Percentiles rank a stretch among this genome's conserved stretches.
Conservation (phyloP, 179 eudicot genomes). For the Amaranthus tricolor region DNA sequence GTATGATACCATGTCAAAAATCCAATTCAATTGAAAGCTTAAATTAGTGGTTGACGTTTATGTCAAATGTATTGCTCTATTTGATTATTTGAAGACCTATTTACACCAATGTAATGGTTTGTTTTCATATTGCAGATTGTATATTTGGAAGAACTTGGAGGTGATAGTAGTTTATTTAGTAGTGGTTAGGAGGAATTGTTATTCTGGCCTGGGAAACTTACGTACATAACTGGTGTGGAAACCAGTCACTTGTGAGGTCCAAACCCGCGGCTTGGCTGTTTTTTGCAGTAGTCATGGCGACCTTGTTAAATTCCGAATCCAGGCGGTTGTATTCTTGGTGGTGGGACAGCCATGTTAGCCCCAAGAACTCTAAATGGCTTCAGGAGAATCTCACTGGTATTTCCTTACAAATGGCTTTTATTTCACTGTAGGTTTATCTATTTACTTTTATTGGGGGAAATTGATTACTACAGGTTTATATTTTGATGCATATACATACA, state of each 20-base stretch:
- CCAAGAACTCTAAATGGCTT: conserved; percentile 94
- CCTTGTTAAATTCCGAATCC: conserved; percentile 60
- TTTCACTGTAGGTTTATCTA: neutral
- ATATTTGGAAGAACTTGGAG: neutral
- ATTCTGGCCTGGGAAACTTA: conserved; percentile 51
- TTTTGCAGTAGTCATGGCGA: conserved; percentile 60
- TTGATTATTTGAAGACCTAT: too few species aligned
- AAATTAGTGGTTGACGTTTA: too few species aligned
- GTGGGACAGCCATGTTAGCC: conserved; percentile 96
- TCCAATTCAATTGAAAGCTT: too few species aligned
- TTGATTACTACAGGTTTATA: neutral
- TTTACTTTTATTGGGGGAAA: neutral
- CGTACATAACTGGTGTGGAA: conserved; percentile 35
- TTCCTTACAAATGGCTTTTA: neutral
- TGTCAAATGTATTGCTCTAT: too few species aligned
- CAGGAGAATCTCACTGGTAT: conserved; percentile 89
- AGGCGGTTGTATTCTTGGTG: conserved; percentile 88
- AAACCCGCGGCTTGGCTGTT: conserved; percentile 46
- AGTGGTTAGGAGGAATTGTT: conserved; percentile 7
- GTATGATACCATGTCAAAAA: too few species aligned
- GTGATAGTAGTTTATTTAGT: neutral
- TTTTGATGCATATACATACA: neutral
- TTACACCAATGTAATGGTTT: neutral
- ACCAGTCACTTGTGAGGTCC: conserved; percentile 38
- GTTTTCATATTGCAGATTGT: conserved; percentile 19